Evolutionary conservation across 306 rosid genomes (phyloP).

Genomic region (Hippophae tibetana): DNA sequence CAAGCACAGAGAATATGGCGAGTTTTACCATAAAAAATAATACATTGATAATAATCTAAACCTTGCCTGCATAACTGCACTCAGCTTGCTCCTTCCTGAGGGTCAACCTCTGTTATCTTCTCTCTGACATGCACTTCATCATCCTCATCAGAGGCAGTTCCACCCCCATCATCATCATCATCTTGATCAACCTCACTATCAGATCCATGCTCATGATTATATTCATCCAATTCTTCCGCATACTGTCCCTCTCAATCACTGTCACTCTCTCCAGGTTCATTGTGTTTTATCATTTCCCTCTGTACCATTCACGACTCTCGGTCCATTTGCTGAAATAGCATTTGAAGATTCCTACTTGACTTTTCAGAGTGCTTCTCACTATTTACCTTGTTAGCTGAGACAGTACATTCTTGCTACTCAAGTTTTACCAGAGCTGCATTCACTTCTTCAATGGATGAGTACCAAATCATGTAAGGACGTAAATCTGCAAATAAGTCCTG

Average conservation of each 20-base stretch:
- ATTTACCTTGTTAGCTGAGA: slow-evolving; percentile 53
- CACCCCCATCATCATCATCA: slow-evolving; percentile 60
- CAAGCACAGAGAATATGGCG: slow-evolving; percentile 3
- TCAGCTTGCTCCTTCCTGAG: slow-evolving; percentile 91
- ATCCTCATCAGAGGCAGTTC: slow-evolving; percentile 84
- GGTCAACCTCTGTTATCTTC: slow-evolving; percentile 75
- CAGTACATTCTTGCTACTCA: slow-evolving; percentile 62
- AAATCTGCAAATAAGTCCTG: slow-evolving; percentile 92
- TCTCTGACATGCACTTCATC: slow-evolving; percentile 95
- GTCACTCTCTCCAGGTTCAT: slow-evolving; percentile 44
- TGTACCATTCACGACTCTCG: slow-evolving; percentile 44
- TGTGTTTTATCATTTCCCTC: slow-evolving; percentile 63
- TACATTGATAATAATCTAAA: slow-evolving; percentile 10
- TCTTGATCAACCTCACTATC: slow-evolving; percentile 55
- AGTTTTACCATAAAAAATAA: slow-evolving; percentile 11
- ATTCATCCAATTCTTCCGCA: slow-evolving; percentile 78
- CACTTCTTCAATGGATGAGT: slow-evolving; percentile 70
- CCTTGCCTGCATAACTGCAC: slow-evolving; percentile 85
- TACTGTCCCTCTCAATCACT: slow-evolving; percentile 70
- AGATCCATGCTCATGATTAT: slow-evolving; percentile 66
- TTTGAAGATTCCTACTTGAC: slow-evolving; percentile 40
- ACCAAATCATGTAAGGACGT: slow-evolving; percentile 87
- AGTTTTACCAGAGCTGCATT: slow-evolving; percentile 80
- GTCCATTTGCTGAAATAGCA: slow-evolving; percentile 39
- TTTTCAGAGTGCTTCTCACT: slow-evolving; percentile 66